These are phyloP conservation scores for Rosa chinensis DNA, from an alignment of 306 rosid genomes.

Conservation along the genomic window DNA sequence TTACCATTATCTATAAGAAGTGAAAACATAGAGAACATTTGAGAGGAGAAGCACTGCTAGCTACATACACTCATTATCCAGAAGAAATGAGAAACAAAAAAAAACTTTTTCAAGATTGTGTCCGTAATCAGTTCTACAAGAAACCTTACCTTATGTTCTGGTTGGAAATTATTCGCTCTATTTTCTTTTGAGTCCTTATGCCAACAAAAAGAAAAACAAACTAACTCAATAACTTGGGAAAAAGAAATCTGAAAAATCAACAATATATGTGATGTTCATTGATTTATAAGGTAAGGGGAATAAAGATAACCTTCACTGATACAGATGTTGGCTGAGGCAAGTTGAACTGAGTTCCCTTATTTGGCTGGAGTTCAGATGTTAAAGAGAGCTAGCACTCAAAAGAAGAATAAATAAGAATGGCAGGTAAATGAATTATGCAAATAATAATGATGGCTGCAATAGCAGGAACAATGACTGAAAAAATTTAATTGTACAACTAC, in stretches of 20 bases:
- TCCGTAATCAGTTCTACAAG: conserved; percentile 14
- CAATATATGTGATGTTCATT: background rate
- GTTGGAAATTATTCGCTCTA: conserved; percentile 53
- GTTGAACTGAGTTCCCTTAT: conserved; percentile 45
- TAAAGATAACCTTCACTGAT: conserved; percentile 60
- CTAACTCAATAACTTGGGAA: conserved; percentile 36
- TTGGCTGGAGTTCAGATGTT: conserved; percentile 52
- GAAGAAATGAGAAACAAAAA: background rate
- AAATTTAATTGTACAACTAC: background rate
- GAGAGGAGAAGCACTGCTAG: conserved; percentile 10
- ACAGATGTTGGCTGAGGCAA: conserved; percentile 37
- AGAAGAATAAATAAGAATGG: conserved; percentile 19
- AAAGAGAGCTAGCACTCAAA: conserved; percentile 67
- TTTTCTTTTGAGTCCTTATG: conserved; percentile 95
- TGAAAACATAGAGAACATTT: background rate
- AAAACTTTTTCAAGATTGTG: background rate
- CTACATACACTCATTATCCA: background rate
- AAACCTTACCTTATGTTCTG: conserved; percentile 53
- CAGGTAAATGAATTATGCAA: background rate
- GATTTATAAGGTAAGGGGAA: conserved; percentile 4
- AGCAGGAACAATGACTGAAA: conserved; percentile 7
- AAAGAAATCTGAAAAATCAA: conserved; percentile 16
- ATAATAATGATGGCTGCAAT: conserved; percentile 3
- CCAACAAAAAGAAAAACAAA: conserved; percentile 44
- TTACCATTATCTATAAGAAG: conserved; percentile 37